Conservation (phyloP, 108 stramenopile genomes). For the Cyclotella atomus region DNA sequence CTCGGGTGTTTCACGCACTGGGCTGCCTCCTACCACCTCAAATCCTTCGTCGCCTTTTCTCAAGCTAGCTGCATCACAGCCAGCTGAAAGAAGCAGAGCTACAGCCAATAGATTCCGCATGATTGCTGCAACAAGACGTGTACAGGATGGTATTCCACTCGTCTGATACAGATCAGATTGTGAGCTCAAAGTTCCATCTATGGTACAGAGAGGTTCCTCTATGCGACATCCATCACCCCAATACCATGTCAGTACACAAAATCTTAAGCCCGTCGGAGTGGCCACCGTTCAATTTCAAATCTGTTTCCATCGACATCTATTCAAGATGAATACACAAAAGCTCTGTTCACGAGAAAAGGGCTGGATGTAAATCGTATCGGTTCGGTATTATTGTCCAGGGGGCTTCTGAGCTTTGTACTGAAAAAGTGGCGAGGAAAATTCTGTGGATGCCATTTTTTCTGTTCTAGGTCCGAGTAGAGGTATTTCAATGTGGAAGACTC, state of each 20-base stretch:
- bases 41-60: neutral
- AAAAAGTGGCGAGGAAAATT: too few species aligned
- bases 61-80: constrained; percentile 7
- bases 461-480: too few species aligned
- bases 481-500: too few species aligned
- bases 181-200: neutral
- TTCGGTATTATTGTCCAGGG: neutral
- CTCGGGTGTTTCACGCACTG: neutral
- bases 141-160: neutral
- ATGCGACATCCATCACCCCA: neutral
- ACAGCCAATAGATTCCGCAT: constrained; percentile 1
- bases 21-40: constrained; percentile 7
- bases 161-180: neutral
- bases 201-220: neutral
- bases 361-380: too few species aligned
- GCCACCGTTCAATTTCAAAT: neutral
- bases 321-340: neutral
- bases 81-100: constrained; percentile 5
- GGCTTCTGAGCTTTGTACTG: too few species aligned
- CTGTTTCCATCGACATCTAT: neutral
- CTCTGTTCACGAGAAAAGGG: neutral
- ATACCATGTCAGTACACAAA: neutral
- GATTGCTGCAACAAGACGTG: neutral
- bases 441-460: too few species aligned
- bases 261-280: neutral